phyloP scores from a whole-genome alignment of 2,329 filamentous ascomycete genomes.

The Rutstroemia sp. region DNA sequence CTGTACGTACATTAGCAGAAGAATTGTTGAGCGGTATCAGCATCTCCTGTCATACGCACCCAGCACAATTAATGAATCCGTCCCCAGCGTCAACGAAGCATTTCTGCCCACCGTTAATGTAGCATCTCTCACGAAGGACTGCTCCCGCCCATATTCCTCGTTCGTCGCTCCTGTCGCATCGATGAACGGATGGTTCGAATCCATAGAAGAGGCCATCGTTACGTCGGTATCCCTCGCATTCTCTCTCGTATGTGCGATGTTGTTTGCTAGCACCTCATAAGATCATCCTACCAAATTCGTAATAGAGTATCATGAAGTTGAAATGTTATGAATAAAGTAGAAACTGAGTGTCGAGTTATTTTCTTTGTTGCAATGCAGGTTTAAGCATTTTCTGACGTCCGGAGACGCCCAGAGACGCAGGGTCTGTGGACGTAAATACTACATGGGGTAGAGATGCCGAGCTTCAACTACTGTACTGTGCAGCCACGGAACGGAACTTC shows the following conservation, averaged over 20 bases:
- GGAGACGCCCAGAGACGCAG: not conserved
- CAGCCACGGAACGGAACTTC: not conserved
- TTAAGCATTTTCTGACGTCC: not conserved
- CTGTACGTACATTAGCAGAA: conserved; percentile 27
- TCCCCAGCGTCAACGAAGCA: conserved; percentile 52
- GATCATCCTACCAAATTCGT: not conserved
- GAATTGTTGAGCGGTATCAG: not conserved
- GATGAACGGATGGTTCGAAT: conserved; percentile 29
- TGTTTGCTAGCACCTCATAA: not conserved
- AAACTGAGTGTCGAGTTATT: not conserved
- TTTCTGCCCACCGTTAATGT: conserved; percentile 48
- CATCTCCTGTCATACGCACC: conserved; percentile 34
- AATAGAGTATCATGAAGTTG: too few species aligned
- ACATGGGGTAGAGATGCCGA: not conserved
- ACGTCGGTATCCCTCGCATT: conserved; percentile 1
- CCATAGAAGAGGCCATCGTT: conserved; percentile 5
- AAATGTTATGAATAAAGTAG: too few species aligned
- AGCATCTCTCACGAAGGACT: conserved; percentile 32
- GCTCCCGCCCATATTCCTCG: conserved; percentile 29
- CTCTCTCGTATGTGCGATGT: not conserved
- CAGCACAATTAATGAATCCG: conserved; percentile 51
- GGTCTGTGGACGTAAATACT: not conserved
- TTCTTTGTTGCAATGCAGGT: not conserved
- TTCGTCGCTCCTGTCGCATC: conserved; percentile 26
- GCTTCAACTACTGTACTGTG: not conserved